Conservation (phyloP, 2,329 filamentous ascomycete genomes). For the Alternaria dauci region DNA sequence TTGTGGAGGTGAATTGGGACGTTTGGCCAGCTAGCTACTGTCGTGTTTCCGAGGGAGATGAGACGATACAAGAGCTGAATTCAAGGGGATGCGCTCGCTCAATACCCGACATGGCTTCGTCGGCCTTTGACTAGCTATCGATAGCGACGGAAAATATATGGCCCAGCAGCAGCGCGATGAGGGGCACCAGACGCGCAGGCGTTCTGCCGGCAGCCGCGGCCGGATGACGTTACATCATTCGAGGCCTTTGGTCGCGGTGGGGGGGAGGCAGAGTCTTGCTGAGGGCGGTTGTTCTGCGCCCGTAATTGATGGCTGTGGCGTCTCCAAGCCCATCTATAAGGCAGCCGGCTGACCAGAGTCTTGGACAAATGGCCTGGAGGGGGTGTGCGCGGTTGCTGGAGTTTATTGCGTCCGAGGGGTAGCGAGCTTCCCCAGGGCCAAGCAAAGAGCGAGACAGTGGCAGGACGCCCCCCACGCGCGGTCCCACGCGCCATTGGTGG, state of each 20-base stretch:
- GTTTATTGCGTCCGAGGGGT: slow-evolving; percentile 14
- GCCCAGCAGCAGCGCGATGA: slow-evolving; percentile 28
- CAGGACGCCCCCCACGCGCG: slow-evolving; percentile 38
- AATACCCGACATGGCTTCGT: slow-evolving; percentile 22
- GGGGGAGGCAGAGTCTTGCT: slow-evolving; percentile 1
- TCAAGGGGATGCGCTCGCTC: slow-evolving; percentile 11
- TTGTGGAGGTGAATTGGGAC: slow-evolving; percentile 11
- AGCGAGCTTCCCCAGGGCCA: slow-evolving; percentile 45
- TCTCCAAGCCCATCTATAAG: not conserved
- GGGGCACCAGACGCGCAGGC: slow-evolving; percentile 34
- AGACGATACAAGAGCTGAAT: slow-evolving; percentile 10
- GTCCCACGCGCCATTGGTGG: slow-evolving; percentile 38
- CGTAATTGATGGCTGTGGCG: not conserved
- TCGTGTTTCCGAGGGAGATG: slow-evolving; percentile 1
- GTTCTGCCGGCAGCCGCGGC: slow-evolving; percentile 45
- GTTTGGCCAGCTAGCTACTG: slow-evolving; percentile 7
- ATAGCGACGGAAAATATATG: slow-evolving; percentile 41
- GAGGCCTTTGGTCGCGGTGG: slow-evolving; percentile 4
- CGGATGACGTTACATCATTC: slow-evolving; percentile 26
- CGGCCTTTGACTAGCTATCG: slow-evolving; percentile 34
- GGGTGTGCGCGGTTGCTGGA: not conserved
- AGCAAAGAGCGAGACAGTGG: slow-evolving; percentile 25
- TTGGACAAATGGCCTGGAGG: not conserved
- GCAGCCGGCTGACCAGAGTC: not conserved
- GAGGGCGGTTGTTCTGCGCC: not conserved